Evolutionary conservation across 1,284 basidiomycete species (phyloP), one percentile per base, ranked within the genome.

Genomic region (Mrakiaceae sp.): DNA sequence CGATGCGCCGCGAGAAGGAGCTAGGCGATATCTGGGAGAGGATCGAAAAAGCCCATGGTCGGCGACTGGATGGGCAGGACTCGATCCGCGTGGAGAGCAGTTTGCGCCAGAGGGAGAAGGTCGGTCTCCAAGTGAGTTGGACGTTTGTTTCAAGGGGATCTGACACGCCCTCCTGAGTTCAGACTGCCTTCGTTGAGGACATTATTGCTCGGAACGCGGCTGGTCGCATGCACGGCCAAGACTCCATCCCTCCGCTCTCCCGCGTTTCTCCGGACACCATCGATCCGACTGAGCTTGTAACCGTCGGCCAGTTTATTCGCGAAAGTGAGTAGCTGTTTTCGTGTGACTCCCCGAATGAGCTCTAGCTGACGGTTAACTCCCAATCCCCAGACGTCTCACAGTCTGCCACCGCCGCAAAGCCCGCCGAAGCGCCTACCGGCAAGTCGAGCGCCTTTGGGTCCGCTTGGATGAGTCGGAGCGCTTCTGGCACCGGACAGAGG

Each of bases 21-120:
- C 74, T 92, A 60, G 87, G 90, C 64, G 78, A 78, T 55, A 82
- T 92, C 70, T 73, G 90, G 43, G 84, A 85, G 49, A 75, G 88
- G 68, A 79, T 92, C 47, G 83, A 84, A 52, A 85, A 82, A 69
- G 88, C 88, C 0, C 84, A 85, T 0, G 81, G 83, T 44, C 79
- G 87, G 58, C 82, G 82, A 67, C 71, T 88, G n/a, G 50, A 16
- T 8, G 42, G 46, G 4, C 51, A 50, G 40, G 50, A 53, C 42
- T 52, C 44, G 44, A 9, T 11, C 2, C n/a, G 47, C 16, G 48
- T 51, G 2, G 5, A 42, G 14, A 11, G 9, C 10, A 12, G 39
- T 10, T 27, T 2, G 27, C 27, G 27, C 27, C 27, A 27, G 27
- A 27, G 2, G 49, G 58, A 51, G 4, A 27, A 5, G 58, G 27